phyloP scores from a whole-genome alignment of 257 asterid species.

The Solanum paucissectum region DNA sequence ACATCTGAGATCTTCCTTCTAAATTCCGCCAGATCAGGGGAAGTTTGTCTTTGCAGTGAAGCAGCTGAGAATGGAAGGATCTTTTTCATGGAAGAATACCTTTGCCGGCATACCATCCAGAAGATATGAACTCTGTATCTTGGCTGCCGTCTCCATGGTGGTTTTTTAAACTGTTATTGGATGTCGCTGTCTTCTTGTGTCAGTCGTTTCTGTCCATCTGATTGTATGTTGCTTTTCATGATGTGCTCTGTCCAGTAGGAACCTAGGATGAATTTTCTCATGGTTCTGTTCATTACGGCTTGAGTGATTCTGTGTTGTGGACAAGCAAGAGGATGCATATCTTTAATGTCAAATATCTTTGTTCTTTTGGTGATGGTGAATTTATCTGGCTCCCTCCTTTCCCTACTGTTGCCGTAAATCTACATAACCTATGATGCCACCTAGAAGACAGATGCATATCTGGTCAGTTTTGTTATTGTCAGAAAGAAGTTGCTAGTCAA shows the following conservation, averaged over 20 bases:
- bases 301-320: neutral
- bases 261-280: neutral
- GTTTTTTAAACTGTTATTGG: conserved; percentile 4
- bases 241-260: neutral
- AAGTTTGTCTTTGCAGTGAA: conserved; percentile 29
- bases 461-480: neutral
- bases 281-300: neutral
- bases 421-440: neutral
- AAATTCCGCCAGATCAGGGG: conserved; percentile 36
- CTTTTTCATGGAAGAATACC: conserved; percentile 17
- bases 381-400: neutral
- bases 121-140: conserved; percentile 58
- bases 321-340: neutral
- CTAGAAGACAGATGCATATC: neutral
- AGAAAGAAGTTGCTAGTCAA: neutral
- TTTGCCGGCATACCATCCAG: conserved; percentile 40
- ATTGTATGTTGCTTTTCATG: neutral
- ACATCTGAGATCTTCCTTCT: no score
- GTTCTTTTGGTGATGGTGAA: neutral
- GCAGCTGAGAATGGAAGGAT: neutral
- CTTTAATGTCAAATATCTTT: neutral
- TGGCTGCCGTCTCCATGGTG: conserved; percentile 37
- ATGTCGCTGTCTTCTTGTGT: no score
- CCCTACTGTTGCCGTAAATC: neutral
- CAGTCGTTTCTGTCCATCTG: no score